Evolutionary conservation across 306 rosid genomes (phyloP).

Genomic region (Dryas drummondii): DNA sequence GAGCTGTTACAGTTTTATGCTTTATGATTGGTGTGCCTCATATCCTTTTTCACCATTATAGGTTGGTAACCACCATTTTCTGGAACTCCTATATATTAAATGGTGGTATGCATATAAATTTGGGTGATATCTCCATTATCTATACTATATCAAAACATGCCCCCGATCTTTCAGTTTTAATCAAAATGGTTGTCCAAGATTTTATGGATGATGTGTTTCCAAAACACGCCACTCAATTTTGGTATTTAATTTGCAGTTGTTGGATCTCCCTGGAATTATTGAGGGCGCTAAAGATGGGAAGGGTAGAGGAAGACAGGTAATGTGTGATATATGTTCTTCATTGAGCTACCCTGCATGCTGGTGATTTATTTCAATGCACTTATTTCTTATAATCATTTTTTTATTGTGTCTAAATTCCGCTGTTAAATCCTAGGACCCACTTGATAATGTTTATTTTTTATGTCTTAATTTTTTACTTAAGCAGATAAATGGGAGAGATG

Average conservation of each 20-base stretch:
- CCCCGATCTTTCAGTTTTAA: neutral
- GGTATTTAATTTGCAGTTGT: slow-evolving; percentile 60
- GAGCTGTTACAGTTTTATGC: neutral
- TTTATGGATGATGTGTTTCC: neutral
- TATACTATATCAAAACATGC: neutral
- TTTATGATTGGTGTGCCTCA: neutral
- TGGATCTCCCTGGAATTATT: slow-evolving; percentile 98
- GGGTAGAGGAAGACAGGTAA: slow-evolving; percentile 99
- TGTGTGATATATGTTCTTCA: neutral
- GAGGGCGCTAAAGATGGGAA: slow-evolving; percentile 99
- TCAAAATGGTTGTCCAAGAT: neutral
- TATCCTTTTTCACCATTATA: neutral
- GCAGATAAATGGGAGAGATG: neutral
- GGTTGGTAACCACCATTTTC: neutral
- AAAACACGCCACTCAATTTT: neutral
- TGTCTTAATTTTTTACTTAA: neutral
- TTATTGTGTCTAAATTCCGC: neutral
- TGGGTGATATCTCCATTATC: neutral
- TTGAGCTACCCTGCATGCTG: neutral
- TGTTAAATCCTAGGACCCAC: neutral
- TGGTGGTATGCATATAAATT: neutral
- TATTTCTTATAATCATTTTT: neutral
- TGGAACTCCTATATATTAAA: neutral
- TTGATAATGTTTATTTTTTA: neutral
- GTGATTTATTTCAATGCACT: neutral